phyloP scores from a whole-genome alignment of 169 alveolate species.

The Plasmodium berghei region DNA sequence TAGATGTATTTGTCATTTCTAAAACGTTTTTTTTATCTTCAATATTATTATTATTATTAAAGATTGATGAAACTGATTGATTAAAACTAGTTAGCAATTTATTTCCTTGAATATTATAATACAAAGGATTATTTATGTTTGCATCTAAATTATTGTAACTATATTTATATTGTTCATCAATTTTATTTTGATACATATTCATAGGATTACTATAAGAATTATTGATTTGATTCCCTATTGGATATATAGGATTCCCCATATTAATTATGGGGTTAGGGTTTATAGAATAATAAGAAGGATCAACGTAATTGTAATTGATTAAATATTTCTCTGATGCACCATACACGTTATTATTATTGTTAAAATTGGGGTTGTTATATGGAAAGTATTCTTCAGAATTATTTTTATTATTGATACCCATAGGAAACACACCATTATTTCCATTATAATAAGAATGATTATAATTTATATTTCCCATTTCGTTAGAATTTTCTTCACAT shows the following conservation, averaged over 20 bases:
- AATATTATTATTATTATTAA: conserved; percentile 18
- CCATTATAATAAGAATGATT: background rate
- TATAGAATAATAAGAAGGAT: conserved; percentile 17
- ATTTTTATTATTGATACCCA: background rate
- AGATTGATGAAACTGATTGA: conserved; percentile 15
- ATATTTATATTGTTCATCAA: conserved; percentile 11
- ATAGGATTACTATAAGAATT: conserved; percentile 18
- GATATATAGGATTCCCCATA: conserved; percentile 9
- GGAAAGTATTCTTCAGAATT: background rate
- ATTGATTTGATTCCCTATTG: conserved; percentile 6
- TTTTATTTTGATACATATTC: conserved; percentile 22
- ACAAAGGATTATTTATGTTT: background rate
- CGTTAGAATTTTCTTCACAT: no score
- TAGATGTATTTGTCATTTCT: conserved; percentile 79
- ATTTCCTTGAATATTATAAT: conserved; percentile 29
- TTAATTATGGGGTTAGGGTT: background rate
- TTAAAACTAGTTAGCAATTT: background rate
- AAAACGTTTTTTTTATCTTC: conserved; percentile 46
- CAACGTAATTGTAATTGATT: conserved; percentile 30
- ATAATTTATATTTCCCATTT: no score
- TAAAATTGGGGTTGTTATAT: background rate
- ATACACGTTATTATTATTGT: conserved; percentile 11
- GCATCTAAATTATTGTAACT: conserved; percentile 17
- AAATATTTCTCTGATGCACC: conserved; percentile 18
- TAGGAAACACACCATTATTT: background rate